Evolutionary conservation across 345 rosid species (phyloP), one percentile per base, ranked within the genome.

Genomic region (Sisymbrium altissimum): DNA sequence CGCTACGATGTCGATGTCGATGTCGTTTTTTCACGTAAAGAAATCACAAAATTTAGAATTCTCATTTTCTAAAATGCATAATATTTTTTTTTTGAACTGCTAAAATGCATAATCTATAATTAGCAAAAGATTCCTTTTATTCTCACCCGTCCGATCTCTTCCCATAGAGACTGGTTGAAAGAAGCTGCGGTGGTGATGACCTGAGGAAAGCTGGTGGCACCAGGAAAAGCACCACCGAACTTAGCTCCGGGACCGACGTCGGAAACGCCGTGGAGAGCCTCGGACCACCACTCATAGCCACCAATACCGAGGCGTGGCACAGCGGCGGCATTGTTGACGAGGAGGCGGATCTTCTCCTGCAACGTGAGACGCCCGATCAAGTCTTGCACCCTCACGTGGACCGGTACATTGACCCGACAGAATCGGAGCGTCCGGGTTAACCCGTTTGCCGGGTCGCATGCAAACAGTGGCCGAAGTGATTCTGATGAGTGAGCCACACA

Each of bases 231-330:
- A 29, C 97, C 93, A 35, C 88, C 87, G 39, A 95, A 90, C 80
- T 74, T 87, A 19, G 85, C 39, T 2, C 97, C 98, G 0, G 85
- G 98, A 18, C 98, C 98, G 0, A 82, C 86, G 65, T 88, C 78
- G 18, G 99, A 85, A 36, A 95, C 87, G 0, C 99, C 99, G 5
- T 95, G 99, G 7, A 95, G 91, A 0, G 99, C 99, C 83, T 92
- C 99, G 0, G 96, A 87, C 99, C 99, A 95, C 99, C 99, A 95
- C 85, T 95, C 92, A 64, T 95, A 95, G 0, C 89, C 89, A 23
- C 82, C 90, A 50, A 95, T 83, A 25, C 97, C 97, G 6, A 95
- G 86, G 32, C 99, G 81, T 3, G 97, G 97, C 72, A 89, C 89
- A 0, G 79, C 84, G 0, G 83, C 80, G 0, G 99, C 99, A 75